Evolutionary conservation across 305 asterid genomes (phyloP), one percentile per base, ranked within the genome.

Genomic region (Plantago coronopus): DNA sequence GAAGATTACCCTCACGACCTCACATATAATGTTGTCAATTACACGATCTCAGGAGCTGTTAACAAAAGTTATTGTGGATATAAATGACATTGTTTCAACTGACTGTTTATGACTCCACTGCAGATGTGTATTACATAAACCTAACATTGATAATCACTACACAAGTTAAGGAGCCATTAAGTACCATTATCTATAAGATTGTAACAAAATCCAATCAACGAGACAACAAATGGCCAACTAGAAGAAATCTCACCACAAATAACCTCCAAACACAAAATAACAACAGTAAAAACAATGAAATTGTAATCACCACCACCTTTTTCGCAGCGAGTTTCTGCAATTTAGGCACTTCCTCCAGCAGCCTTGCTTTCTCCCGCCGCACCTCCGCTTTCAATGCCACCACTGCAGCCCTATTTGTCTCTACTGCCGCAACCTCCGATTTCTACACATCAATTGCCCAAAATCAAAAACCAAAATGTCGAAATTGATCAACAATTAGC

Each of bases 321-420:
- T 85, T 88, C 59, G 62, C 79, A n/a, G 95, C 82, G 22, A 91
- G 94, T 48, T 88, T 88, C 54, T 81, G 89, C 74, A 91, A 47
- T 67, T 83, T 88, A 18, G 95, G 96, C 47, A 86, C 79, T 67
- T 86, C 97, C 38, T 86, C 95, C 79, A 84, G 40, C 63, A 91
- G 78, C 73, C 89, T 71, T 10, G 89, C 97, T 79, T 91, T 91
- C 21, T 77, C 76, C 49, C 98, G 89, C 13, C 98, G 85, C 61
- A 91, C 80, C 80, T 91, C 98, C 5, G 97, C 95, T 44, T 86
- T 78, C 85, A 88, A 59, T 51, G 98, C 97, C 66, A 91, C 98
- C 48, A 70, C 79, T n/a, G 76, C 67, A 2, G 98, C 98, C 75
- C 97, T 81, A 72, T 86, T 89, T 22, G 79, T 80, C 83, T 91